Percentiles rank a stretch among this genome's conserved stretches.
phyloP scores from a whole-genome alignment of 2,329 filamentous ascomycete species.

The Trichoderma guizhouense region DNA sequence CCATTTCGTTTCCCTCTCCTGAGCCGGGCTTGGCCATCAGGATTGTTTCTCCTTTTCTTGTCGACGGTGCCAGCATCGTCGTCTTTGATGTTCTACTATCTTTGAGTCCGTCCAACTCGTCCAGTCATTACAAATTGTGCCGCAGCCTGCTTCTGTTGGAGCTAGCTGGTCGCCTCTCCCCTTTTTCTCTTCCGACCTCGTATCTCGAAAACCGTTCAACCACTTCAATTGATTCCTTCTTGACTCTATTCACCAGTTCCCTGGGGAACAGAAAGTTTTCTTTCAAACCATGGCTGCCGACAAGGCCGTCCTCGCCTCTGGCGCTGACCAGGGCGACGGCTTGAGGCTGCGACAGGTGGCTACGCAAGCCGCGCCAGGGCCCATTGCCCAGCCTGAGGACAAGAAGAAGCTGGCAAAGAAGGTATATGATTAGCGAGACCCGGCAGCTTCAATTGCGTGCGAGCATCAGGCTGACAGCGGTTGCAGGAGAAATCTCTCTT shows the following conservation, averaged over 20 bases:
- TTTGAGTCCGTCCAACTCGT: constrained; percentile 36
- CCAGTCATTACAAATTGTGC: constrained; percentile 31
- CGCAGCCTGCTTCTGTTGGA: constrained; percentile 2
- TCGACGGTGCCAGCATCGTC: constrained; percentile 26
- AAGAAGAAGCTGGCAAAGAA: constrained; percentile 58
- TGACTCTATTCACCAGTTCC: background rate
- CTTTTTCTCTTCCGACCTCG: constrained; percentile 14
- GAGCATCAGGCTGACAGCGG: constrained; percentile 23
- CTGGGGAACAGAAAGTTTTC: constrained; percentile 12
- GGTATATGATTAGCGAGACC: constrained; percentile 35
- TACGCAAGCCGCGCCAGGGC: constrained; percentile 34
- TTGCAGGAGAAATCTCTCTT: constrained; percentile 55
- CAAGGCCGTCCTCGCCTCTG: constrained; percentile 56
- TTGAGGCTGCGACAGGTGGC: constrained; percentile 53
- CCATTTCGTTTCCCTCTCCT: constrained; percentile 24
- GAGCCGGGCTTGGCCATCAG: constrained; percentile 24
- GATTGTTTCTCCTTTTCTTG: constrained; percentile 21
- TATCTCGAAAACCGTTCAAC: background rate
- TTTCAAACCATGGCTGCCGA: constrained; percentile 48
- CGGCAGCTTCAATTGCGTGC: background rate
- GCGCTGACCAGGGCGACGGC: constrained; percentile 56
- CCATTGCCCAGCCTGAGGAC: constrained; percentile 49
- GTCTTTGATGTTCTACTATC: constrained; percentile 23
- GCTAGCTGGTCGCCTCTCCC: constrained; percentile 20
- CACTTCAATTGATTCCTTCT: constrained; percentile 12